Base-by-base conservation (phyloP, 2,329 filamentous ascomycete genomes). In the Colletotrichum filicis region DNA sequence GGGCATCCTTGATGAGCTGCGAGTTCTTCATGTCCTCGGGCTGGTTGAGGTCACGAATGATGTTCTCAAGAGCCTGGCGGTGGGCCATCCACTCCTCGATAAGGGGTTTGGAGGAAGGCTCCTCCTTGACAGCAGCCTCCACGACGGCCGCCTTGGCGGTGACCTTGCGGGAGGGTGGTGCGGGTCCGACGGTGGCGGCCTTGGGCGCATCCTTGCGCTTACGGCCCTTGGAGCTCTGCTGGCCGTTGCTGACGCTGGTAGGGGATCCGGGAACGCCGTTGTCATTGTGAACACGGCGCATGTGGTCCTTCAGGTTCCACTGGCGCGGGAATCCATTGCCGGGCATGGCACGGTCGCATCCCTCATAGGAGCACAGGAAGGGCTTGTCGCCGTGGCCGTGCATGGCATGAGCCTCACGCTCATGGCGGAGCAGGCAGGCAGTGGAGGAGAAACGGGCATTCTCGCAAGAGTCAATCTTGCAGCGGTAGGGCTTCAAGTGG, bases 231-330 rank as follows among this genome's bases (percentile, higher is more conserved):
- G 82, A 76, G 62, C 83, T 79, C 52, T 82, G 78, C 64, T 82
- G 82, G 46, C 76, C 77, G 63, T 71, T 66, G 61, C 66, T 75
- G 58, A 74, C 69, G 49, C 76, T 76, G 32, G 78, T 74, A 9
- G 85, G 84, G 42, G 87, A 86, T 28, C 81, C 84, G 55, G 83
- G 78, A 75, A 82, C 84, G 56, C 86, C 85, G 74, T 87, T 86
- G 79, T 91, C 89, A 76, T 92, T 92, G 85, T 98, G 96, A 8
- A 98, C 95, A 75, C 96, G 93, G 85, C 95, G 94, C 95, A 98
- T 98, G 88, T 98, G 96, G 85, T 98, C 96, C 83, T 93, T 92
- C 66, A 98, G 90, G 85, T 98, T 98, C 94, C 97, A 98, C 79
- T 95, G 93, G 78, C 96, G 92, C 49, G 95, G 96, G 80, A 98